Evolutionary conservation across 176 grass and related monocot species (phyloP).

Genomic region (Themeda triandra): DNA sequence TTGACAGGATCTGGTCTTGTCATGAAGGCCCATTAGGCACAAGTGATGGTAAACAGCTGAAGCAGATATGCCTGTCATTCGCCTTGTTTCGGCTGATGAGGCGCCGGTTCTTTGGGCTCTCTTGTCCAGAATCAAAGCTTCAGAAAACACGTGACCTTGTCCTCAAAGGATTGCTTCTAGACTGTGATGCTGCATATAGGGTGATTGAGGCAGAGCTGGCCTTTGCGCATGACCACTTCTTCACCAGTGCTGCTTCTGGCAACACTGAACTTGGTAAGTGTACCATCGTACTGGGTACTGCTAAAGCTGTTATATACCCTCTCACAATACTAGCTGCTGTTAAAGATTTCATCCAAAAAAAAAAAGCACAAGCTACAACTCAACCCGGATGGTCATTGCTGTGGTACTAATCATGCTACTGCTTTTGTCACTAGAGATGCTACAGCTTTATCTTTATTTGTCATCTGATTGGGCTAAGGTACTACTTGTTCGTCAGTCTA

Average conservation of each 20-base stretch:
- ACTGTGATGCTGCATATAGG: background rate
- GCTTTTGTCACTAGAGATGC: background rate
- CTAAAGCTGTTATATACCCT: too few species aligned
- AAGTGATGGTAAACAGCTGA: background rate
- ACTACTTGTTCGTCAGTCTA: background rate
- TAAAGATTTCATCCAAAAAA: background rate
- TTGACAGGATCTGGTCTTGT: background rate
- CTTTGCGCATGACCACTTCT: background rate
- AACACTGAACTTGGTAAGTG: background rate
- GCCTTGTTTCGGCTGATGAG: background rate
- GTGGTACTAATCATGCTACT: background rate
- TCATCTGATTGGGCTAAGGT: conserved; percentile 7
- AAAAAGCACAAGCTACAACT: background rate
- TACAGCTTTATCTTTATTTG: background rate
- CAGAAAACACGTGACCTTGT: background rate
- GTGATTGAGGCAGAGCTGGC: background rate
- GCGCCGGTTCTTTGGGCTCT: background rate
- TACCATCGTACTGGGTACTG: background rate
- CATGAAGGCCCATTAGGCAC: background rate
- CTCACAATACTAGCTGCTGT: too few species aligned
- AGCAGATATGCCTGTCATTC: background rate
- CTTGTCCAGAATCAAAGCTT: background rate
- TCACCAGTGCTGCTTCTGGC: background rate
- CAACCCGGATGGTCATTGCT: background rate
- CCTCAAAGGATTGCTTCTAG: background rate